Base-by-base conservation (phyloP, 2,329 filamentous ascomycete genomes). In the Pseudocercospora cruenta region DNA sequence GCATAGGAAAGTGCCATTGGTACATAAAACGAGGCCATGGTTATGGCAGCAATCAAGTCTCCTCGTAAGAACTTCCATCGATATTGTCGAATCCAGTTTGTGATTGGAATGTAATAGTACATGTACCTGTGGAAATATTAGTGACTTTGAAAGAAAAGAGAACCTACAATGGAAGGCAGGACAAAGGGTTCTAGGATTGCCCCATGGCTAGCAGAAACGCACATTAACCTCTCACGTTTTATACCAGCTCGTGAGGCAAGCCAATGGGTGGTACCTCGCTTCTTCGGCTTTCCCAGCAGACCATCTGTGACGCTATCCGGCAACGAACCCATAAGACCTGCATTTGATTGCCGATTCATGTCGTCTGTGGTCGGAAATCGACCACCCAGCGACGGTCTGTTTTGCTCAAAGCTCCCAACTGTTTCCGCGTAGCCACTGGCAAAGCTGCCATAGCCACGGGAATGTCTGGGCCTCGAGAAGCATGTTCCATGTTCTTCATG, bases 21-120 rank as follows among this genome's bases (percentile, higher is more conserved):
- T 43, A 99, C 91, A 78, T 99, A 99, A 82, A 99, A 95, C 26
- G 94, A 97, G n/a, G 94, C 92, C 82, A 99, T 90, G n/a, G 95
- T 98, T 69, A 98, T 78, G 58, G 94, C 94, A 8, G 94, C 91
- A 14, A 96, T 84, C 19, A 98, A 81, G 78, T 99, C 95, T 57
- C 95, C 95, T 72, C 90, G 88, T 57, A 98, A 79, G 79, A 92
- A 97, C 3, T 88, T 86, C 85, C 88, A 89, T 72, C 87, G 88
- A 80, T 99, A 99, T 80, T 97, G 92, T 60, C 84, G 85, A 68
- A 96, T 90, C 95, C 95, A 99, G 70, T 90, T 93, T 70, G 97
- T 82, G 68, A 94, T 92, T 0, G 95, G 95, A 54, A 99, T 83
- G 77, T 99, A 99, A 82, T 99, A 98, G 3, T 90, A 89, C 67